These are phyloP conservation scores for Crithidia bombi DNA, from an alignment of 208 protist genomes.

Conservation along the genomic window DNA sequence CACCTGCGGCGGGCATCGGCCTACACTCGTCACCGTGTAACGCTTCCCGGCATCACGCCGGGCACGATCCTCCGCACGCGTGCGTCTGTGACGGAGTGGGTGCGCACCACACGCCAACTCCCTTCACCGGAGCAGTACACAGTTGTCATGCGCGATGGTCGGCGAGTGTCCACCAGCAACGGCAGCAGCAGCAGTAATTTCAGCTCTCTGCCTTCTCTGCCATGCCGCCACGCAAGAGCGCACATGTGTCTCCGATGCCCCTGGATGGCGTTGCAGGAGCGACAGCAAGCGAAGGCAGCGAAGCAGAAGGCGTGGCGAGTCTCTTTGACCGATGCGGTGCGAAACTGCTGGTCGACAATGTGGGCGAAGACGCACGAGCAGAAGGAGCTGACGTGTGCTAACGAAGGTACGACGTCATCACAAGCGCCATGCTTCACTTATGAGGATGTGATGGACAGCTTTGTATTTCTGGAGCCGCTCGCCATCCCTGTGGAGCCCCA, in stretches of 20 bases:
- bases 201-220: slow-evolving; percentile 25
- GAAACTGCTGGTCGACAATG: neutral
- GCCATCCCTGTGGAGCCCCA: slow-evolving; percentile 37
- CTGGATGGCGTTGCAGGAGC: slow-evolving; percentile 61
- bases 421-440: neutral
- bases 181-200: neutral
- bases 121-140: slow-evolving; percentile 28
- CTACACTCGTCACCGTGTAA: slow-evolving; percentile 15
- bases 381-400: neutral
- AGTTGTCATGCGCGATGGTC: slow-evolving; percentile 17
- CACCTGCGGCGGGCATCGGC: neutral
- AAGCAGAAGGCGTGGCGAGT: slow-evolving; percentile 48
- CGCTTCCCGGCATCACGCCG: slow-evolving; percentile 33
- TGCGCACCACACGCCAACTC: slow-evolving; percentile 17
- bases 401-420: too few species aligned
- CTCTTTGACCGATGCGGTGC: slow-evolving; percentile 25
- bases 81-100: slow-evolving; percentile 32
- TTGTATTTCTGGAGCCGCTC: slow-evolving; percentile 54
- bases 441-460: slow-evolving; percentile 7
- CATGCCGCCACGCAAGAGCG: slow-evolving; percentile 39
- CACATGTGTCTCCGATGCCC: slow-evolving; percentile 62
- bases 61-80: slow-evolving; percentile 38
- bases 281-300: slow-evolving; percentile 1
- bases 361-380: neutral
- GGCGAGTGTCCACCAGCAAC: slow-evolving; percentile 12